phyloP scores from a whole-genome alignment of 495 filamentous ascomycete genomes.

The Pyronema omphalodes region DNA sequence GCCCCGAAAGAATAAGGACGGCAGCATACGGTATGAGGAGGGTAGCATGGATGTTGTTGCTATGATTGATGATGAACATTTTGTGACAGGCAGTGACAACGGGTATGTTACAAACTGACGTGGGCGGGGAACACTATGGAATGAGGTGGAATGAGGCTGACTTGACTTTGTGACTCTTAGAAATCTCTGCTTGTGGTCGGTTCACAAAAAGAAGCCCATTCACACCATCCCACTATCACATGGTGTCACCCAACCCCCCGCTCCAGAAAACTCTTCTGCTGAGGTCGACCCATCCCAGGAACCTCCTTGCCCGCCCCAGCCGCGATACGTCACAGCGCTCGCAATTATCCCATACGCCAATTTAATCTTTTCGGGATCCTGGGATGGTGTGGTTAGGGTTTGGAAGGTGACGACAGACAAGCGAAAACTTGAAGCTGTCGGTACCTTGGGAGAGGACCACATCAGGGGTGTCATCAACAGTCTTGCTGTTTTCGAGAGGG shows the following conservation, averaged over 20 bases:
- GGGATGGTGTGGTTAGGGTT: slow-evolving; percentile 75
- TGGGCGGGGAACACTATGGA: no score
- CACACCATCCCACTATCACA: slow-evolving; percentile 63
- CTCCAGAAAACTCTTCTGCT: slow-evolving; percentile 46
- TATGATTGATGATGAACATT: slow-evolving; percentile 73
- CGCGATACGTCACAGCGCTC: slow-evolving; percentile 80
- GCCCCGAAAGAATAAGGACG: slow-evolving; percentile 25
- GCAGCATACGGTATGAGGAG: slow-evolving; percentile 32
- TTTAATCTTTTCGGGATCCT: slow-evolving; percentile 72
- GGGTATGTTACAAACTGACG: slow-evolving; percentile 31
- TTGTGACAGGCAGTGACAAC: slow-evolving; percentile 85
- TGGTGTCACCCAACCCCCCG: slow-evolving; percentile 53
- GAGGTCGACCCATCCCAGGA: slow-evolving; percentile 40
- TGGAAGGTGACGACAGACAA: slow-evolving; percentile 76
- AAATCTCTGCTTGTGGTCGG: slow-evolving; percentile 59
- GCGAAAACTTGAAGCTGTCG: slow-evolving; percentile 51
- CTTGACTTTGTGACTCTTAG: slow-evolving; percentile 4
- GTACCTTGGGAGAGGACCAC: slow-evolving; percentile 34
- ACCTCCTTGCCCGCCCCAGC: slow-evolving; percentile 43
- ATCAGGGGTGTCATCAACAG: slow-evolving; percentile 70
- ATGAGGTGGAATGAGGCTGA: background rate
- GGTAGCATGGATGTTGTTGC: slow-evolving; percentile 80
- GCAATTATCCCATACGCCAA: slow-evolving; percentile 72
- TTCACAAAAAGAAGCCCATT: slow-evolving; percentile 91
- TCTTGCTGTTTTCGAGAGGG: slow-evolving; percentile 64